phyloP scores from a whole-genome alignment of 306 rosid species.

The Sicyos edulis region DNA sequence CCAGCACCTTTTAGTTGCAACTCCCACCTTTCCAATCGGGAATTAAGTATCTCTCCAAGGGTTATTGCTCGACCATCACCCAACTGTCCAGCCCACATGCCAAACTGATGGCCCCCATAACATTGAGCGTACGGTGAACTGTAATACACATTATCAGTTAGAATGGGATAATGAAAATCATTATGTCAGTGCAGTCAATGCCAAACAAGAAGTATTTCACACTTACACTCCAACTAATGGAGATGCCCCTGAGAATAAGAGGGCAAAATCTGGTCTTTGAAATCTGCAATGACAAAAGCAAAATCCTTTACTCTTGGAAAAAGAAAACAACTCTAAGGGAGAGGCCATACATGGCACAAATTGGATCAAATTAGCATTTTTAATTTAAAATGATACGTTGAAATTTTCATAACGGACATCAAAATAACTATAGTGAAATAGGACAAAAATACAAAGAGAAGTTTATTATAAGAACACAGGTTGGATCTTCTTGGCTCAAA shows the following conservation, averaged over 20 bases:
- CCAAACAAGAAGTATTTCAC: slow-evolving; percentile 11
- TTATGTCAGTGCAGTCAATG: neutral
- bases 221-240: slow-evolving; percentile 86
- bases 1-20: slow-evolving; percentile 97
- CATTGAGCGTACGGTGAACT: slow-evolving; percentile 94
- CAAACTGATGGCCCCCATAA: slow-evolving; percentile 98
- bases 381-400: too few relatives aligned
- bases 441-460: neutral
- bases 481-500: too few relatives aligned
- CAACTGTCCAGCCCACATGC: slow-evolving; percentile 99
- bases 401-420: too few relatives aligned
- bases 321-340: slow-evolving; percentile 2
- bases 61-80: slow-evolving; percentile 99
- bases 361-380: neutral
- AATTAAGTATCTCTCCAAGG: slow-evolving; percentile 79
- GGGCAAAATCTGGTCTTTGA: slow-evolving; percentile 78
- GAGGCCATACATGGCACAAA: neutral
- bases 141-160: slow-evolving; percentile 23
- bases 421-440: too few relatives aligned
- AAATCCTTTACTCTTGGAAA: slow-evolving; percentile 15
- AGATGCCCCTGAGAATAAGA: slow-evolving; percentile 71
- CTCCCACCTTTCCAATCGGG: slow-evolving; percentile 84
- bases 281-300: slow-evolving; percentile 52
- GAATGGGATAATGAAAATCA: neutral
- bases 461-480: neutral